phyloP scores from a whole-genome alignment of 495 filamentous ascomycete species.

The Annulohypoxylon stygium region DNA sequence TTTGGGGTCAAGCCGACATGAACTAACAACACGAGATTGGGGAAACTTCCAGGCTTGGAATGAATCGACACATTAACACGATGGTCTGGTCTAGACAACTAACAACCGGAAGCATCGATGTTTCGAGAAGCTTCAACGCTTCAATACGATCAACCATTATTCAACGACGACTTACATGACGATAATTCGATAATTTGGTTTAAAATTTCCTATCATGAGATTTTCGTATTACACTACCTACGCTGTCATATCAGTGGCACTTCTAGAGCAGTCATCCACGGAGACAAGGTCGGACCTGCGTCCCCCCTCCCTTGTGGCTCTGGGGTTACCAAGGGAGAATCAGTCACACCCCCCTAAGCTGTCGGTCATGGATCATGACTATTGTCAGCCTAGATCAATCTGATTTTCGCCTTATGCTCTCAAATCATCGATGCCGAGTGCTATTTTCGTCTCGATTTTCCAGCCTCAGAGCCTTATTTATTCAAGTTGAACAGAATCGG shows the following conservation, averaged over 20 bases:
- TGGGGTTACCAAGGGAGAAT: slow-evolving; percentile 7
- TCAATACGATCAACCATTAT: slow-evolving; percentile 14
- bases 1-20: slow-evolving; percentile 28
- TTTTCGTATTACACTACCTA: slow-evolving; percentile 21
- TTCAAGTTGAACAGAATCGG: slow-evolving; percentile 17
- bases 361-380: slow-evolving; percentile 5
- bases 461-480: slow-evolving; percentile 38
- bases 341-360: neutral
- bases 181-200: slow-evolving; percentile 5
- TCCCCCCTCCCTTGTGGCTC: slow-evolving; percentile 7
- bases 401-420: slow-evolving; percentile 28
- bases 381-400: slow-evolving; percentile 33
- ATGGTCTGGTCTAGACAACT: slow-evolving; percentile 14
- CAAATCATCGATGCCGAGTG: slow-evolving; percentile 1
- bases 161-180: slow-evolving; percentile 27
- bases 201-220: slow-evolving; percentile 9
- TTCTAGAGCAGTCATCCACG: slow-evolving; percentile 6
- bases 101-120: slow-evolving; percentile 7
- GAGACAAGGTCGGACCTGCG: slow-evolving; percentile 21
- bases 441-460: slow-evolving; percentile 31
- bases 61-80: neutral
- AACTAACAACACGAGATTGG: slow-evolving; percentile 3
- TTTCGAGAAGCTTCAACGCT: slow-evolving; percentile 12
- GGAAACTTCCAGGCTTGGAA: slow-evolving; percentile 3
- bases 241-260: slow-evolving; percentile 4